These are phyloP conservation scores for Phytophthora pisi DNA, from an alignment of 352 stramenopile genomes.

Conservation along the genomic window DNA sequence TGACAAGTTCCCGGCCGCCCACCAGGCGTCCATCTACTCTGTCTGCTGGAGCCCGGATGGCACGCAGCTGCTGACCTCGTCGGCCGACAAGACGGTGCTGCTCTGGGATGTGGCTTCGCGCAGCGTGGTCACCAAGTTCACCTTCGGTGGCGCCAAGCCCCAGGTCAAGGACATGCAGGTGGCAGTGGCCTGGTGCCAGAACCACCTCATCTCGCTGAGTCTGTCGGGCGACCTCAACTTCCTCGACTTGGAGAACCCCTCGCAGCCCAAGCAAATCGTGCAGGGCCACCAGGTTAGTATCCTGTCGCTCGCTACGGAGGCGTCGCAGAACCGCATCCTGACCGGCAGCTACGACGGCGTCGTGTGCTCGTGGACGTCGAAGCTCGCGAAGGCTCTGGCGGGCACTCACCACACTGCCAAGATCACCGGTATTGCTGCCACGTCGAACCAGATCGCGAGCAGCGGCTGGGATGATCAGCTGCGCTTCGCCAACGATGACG, in stretches of 20 bases:
- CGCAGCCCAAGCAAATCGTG: constrained; percentile 79
- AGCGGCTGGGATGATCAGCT: constrained; percentile 93
- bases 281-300: constrained; percentile 94
- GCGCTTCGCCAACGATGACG: constrained; percentile 63
- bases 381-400: constrained; percentile 47
- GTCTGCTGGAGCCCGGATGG: constrained; percentile 93
- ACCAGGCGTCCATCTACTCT: constrained; percentile 95
- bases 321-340: constrained; percentile 73
- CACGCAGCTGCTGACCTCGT: constrained; percentile 93
- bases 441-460: constrained; percentile 73
- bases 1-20: constrained; percentile 78
- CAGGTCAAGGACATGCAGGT: constrained; percentile 88
- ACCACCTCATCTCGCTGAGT: constrained; percentile 84
- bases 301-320: constrained; percentile 85
- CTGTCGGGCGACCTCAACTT: constrained; percentile 89
- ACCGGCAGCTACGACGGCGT: constrained; percentile 96
- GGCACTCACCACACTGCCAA: constrained; percentile 71
- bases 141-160: constrained; percentile 60
- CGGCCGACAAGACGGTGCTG: constrained; percentile 96
- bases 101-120: constrained; percentile 88
- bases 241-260: constrained; percentile 66
- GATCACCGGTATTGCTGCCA: constrained; percentile 81
- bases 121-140: constrained; percentile 84
- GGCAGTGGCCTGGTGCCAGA: constrained; percentile 70
- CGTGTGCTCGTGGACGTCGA: constrained; percentile 89